Evolutionary conservation across 805 yeast genomes (phyloP).

Genomic region (Soucietia sequanensis): DNA sequence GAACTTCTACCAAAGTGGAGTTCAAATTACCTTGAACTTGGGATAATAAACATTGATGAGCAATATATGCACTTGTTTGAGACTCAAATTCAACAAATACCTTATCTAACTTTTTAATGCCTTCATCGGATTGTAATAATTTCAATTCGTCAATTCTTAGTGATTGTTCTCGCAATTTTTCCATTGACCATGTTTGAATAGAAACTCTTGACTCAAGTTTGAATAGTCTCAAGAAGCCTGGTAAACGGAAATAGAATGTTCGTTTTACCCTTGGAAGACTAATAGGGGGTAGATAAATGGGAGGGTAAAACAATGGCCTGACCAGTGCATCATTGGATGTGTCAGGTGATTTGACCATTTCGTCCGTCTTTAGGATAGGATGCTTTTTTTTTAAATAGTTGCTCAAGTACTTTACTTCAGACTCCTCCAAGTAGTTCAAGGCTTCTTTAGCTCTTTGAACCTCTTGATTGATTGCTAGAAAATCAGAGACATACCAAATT

Average conservation of each 20-base stretch:
- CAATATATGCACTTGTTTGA: slow-evolving; percentile 57
- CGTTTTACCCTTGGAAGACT: slow-evolving; percentile 13
- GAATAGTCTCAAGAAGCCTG: background rate
- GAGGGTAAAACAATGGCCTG: slow-evolving; percentile 28
- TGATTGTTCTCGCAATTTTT: slow-evolving; percentile 13
- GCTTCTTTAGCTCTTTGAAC: slow-evolving; percentile 24
- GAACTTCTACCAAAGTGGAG: slow-evolving; percentile 48
- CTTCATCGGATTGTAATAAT: slow-evolving; percentile 13
- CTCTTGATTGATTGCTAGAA: slow-evolving; percentile 14
- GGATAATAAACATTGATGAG: slow-evolving; percentile 56
- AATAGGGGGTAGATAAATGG: slow-evolving; percentile 21
- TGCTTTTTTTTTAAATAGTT: slow-evolving; percentile 5
- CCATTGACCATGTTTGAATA: slow-evolving; percentile 28
- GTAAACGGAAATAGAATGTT: background rate
- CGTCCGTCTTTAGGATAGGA: background rate
- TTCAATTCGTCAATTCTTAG: slow-evolving; percentile 19
- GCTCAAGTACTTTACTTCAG: slow-evolving; percentile 19
- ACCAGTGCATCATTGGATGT: background rate
- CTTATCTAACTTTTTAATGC: slow-evolving; percentile 32
- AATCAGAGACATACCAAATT: slow-evolving; percentile 57
- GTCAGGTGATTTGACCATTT: background rate
- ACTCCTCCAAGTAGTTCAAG: slow-evolving; percentile 25
- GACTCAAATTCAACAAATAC: slow-evolving; percentile 63
- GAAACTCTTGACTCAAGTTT: background rate
- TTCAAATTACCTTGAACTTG: slow-evolving; percentile 42